Evolutionary conservation across 805 yeast genomes (phyloP), one percentile per base, ranked within the genome.

Genomic region (Starmerella sirachaensis): DNA sequence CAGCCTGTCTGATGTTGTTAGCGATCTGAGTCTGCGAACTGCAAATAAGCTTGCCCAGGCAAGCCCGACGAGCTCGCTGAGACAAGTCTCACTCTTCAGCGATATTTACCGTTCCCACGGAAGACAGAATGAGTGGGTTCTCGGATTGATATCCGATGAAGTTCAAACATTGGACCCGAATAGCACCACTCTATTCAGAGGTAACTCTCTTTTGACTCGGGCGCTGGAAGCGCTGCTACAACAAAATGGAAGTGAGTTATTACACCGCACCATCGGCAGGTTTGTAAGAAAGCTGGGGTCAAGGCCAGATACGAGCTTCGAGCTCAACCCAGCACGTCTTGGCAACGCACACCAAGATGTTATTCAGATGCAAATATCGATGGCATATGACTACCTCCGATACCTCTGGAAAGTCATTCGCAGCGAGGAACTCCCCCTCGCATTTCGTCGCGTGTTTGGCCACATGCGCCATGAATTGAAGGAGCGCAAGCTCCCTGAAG

Each of bases 171-270:
- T 59, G 8, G 35, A 39, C 28, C 19, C 27, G 29, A 16, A 16
- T n/a, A 3, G 68, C 71, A 46, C 76, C 72, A 69, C 82, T 0
- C 55, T 83, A 12, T 88, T 88, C 52, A 66, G 98, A 48, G 94
- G 95, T 0, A 80, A 83, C 40, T 76, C 94, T 1, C 66, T 88
- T 4, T 65, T 91, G 43, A 77, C 94, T 0, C 82, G 82, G 54
- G 68, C 94, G 0, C 56, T 86, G 38, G 98, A 88, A 51, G 66
- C 71, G 42, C 84, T 75, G 53, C 76, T 80, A 54, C 66, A 78
- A 28, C 63, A 88, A 50, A 65, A 78, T 14, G 97, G 97, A 1
- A 78, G 72, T 42, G 85, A 78, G 42, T 83, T 82, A 52, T 55
- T 91, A 23, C 79, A 78, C 40, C 70, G 70, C 46, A 73, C 81